Conservation (phyloP, 1,284 basidiomycete genomes). For the Fomitiporia mediterranea region DNA sequence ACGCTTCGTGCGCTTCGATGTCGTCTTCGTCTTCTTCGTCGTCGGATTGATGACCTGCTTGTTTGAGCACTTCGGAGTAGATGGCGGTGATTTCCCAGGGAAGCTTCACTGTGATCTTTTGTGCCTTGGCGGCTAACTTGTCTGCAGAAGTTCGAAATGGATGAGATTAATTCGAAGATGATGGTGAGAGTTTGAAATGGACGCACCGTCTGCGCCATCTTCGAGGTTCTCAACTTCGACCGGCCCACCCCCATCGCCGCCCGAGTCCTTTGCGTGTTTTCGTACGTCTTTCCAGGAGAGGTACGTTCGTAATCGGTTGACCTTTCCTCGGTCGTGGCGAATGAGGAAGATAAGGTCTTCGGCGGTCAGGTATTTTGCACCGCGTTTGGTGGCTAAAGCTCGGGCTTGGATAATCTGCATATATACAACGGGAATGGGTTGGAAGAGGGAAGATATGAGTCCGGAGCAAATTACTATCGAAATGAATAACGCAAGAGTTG, state of each 20-base stretch:
- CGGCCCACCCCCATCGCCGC: conserved; percentile 71
- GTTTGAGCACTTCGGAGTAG: conserved; percentile 78
- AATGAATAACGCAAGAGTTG: neutral
- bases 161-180: conserved; percentile 5
- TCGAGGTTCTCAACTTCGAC: conserved; percentile 77
- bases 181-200: neutral
- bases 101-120: conserved; percentile 92
- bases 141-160: conserved; percentile 41
- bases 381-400: conserved; percentile 74
- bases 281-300: conserved; percentile 98
- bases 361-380: conserved; percentile 80
- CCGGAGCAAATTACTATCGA: neutral
- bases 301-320: conserved; percentile 90
- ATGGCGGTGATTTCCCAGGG: conserved; percentile 95
- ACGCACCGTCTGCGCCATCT: conserved; percentile 69
- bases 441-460: neutral
- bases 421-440: neutral
- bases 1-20: conserved; percentile 93
- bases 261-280: conserved; percentile 89
- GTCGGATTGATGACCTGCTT: conserved; percentile 72
- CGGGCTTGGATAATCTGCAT: conserved; percentile 86
- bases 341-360: conserved; percentile 98
- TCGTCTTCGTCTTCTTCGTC: conserved; percentile 97
- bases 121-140: conserved; percentile 77
- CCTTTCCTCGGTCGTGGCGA: conserved; percentile 90